phyloP scores from a whole-genome alignment of 345 rosid species.

The Rhizophora apiculata region DNA sequence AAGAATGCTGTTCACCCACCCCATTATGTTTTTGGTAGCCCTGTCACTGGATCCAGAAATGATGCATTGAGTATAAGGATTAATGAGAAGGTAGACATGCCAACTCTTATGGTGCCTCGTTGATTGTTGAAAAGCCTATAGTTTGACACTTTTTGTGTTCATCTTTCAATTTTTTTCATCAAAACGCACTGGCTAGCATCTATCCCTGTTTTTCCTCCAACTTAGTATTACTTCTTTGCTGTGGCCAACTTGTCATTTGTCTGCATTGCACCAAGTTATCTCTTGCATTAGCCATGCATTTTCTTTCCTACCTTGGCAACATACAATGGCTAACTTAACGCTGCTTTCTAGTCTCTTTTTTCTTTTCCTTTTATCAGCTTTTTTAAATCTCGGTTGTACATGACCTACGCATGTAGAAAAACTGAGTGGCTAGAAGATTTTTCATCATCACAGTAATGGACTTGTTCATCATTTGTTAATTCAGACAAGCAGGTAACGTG shows the following conservation, averaged over 20 bases:
- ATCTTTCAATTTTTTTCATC: neutral
- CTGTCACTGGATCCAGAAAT: conserved; percentile 51
- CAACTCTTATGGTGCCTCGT: neutral
- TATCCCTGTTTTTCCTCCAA: too few relatives aligned
- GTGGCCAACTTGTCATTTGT: neutral
- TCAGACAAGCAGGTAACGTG: conserved; percentile 21
- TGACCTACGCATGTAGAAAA: too few relatives aligned
- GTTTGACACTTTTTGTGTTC: neutral
- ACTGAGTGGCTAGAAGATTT: neutral
- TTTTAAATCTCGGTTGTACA: neutral
- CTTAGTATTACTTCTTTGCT: too few relatives aligned
- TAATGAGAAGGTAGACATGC: conserved; percentile 44
- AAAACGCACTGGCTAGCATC: too few relatives aligned
- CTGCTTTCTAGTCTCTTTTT: too few relatives aligned
- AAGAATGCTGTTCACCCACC: conserved; percentile 47
- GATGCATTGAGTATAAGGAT: conserved; percentile 53
- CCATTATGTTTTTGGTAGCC: conserved; percentile 58
- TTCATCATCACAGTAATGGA: too few relatives aligned
- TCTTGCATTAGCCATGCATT: too few relatives aligned
- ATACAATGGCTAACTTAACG: too few relatives aligned
- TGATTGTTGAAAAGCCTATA: neutral
- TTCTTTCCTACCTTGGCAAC: too few relatives aligned
- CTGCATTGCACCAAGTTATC: neutral
- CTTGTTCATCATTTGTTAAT: neutral
- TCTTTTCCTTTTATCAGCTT: neutral